Conservation (phyloP, 2,329 filamentous ascomycete genomes). For the Trematosphaeria pertusa region DNA sequence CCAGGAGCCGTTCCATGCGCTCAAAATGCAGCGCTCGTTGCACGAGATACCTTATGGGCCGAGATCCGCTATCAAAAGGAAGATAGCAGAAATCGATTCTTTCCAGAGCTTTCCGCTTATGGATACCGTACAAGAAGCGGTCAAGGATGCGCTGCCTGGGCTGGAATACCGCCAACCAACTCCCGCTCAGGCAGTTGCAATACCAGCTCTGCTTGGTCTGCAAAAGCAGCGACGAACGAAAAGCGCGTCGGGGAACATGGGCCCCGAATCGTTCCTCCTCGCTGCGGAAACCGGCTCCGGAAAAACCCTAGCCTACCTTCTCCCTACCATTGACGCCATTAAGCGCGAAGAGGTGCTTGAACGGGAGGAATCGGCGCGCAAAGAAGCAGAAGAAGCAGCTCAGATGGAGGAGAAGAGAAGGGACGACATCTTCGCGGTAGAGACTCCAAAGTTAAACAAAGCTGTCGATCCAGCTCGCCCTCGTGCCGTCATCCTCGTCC, state of each 20-base stretch:
- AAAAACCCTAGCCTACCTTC: conserved; percentile 91
- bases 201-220: conserved; percentile 77
- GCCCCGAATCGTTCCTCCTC: conserved; percentile 75
- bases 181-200: conserved; percentile 86
- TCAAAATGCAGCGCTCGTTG: conserved; percentile 91
- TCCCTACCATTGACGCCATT: conserved; percentile 83
- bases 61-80: conserved; percentile 66
- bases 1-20: conserved; percentile 72
- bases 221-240: conserved; percentile 46
- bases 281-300: conserved; percentile 97
- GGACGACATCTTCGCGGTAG: conserved; percentile 66
- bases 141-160: conserved; percentile 78
- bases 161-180: conserved; percentile 81
- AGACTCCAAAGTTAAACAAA: conserved; percentile 60
- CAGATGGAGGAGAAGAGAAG: conserved; percentile 32
- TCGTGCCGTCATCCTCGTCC: conserved; percentile 83
- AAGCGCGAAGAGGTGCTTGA: conserved; percentile 73
- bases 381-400: conserved; percentile 59
- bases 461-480: conserved; percentile 80
- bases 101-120: conserved; percentile 85
- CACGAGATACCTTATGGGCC: conserved; percentile 78
- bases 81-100: conserved; percentile 70
- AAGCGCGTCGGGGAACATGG: conserved; percentile 38
- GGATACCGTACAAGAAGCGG: conserved; percentile 72
- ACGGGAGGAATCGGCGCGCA: conserved; percentile 55